Base-by-base conservation (phyloP, 2,329 filamentous ascomycete species). In the Massarina eburnea region DNA sequence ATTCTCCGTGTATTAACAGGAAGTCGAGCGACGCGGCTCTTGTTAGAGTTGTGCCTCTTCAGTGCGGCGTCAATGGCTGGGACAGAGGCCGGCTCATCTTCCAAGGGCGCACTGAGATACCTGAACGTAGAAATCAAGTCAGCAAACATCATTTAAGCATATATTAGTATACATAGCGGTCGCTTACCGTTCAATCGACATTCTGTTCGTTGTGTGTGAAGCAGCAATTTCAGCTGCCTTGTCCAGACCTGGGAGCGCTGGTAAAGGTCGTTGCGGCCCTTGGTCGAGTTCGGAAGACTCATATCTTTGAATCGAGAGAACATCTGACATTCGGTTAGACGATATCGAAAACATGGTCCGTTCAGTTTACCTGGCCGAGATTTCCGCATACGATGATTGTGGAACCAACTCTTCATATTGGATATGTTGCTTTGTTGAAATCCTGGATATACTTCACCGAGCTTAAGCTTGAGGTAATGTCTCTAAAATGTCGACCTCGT, bases 131-230 rank as follows among this genome's bases (percentile, higher is more conserved):
- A 14, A 8, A 30, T 5, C 5, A 8, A 8, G 27, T 30, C 12
- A 30, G 27, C n/a, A 14, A 8, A 7, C 5, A 7, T 30, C 27
- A 30, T 4, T 30, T 30, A 4, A n/a, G n/a, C n/a, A 14, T 8
- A 14, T 8, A 30, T 4, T 30, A 8, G 27, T 14, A 30, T 8
- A 30, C 12, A 8, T 30, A 14, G 4, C n/a, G 27, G n/a, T n/a
- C n/a, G n/a, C n/a, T n/a, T 62, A 62, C 2, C 58, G 54, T 35
- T 61, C 58, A 19, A 63, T 59, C 10, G 58, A 61, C 48, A 61
- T 58, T 29, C 58, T 49, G 33, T 51, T 58, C 1, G 53, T 45
- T 4, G 53, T 49, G 10, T 53, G 49, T 3, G 58, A 53, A 7
- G 45, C 50, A 26, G 46, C 47, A 24, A 48, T 46, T 27, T 43